These are phyloP conservation scores for Cinnamomum micranthum DNA, from an alignment of 164 flowering plant genomes.

Conservation along the genomic window DNA sequence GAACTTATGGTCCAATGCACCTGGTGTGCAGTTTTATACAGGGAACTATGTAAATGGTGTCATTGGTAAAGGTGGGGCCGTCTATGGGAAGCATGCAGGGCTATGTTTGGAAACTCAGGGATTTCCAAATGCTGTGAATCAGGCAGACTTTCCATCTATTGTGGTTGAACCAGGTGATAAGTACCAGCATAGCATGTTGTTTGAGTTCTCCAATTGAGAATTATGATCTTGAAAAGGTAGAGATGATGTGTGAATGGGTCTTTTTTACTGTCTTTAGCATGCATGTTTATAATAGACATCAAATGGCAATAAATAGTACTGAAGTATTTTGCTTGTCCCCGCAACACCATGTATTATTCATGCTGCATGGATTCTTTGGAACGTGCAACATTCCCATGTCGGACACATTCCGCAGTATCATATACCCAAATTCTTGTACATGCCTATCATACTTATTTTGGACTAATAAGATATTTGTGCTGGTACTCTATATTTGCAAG, in stretches of 20 bases:
- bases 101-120: conserved; percentile 92
- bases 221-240: not conserved
- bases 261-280: too few relatives aligned
- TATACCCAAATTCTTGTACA: too few relatives aligned
- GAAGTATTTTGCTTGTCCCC: too few relatives aligned
- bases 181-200: conserved; percentile 79
- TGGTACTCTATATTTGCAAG: too few relatives aligned
- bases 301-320: too few relatives aligned
- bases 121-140: conserved; percentile 88
- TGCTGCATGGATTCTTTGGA: too few relatives aligned
- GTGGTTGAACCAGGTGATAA: conserved; percentile 76
- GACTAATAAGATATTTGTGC: too few relatives aligned
- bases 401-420: too few relatives aligned
- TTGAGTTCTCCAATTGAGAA: conserved; percentile 65
- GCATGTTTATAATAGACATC: too few relatives aligned
- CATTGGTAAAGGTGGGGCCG: conserved; percentile 74
- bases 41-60: conserved; percentile 81
- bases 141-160: conserved; percentile 75
- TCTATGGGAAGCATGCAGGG: conserved; percentile 72
- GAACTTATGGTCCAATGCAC: conserved; percentile 76
- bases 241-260: not conserved
- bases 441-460: too few relatives aligned
- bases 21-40: conserved; percentile 98
- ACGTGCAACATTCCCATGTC: too few relatives aligned
- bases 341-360: too few relatives aligned